Percentiles rank a stretch among this genome's conserved stretches.
Evolutionary conservation across 2,329 filamentous ascomycete genomes (phyloP).

Genomic region (Coniochaeta sp.): DNA sequence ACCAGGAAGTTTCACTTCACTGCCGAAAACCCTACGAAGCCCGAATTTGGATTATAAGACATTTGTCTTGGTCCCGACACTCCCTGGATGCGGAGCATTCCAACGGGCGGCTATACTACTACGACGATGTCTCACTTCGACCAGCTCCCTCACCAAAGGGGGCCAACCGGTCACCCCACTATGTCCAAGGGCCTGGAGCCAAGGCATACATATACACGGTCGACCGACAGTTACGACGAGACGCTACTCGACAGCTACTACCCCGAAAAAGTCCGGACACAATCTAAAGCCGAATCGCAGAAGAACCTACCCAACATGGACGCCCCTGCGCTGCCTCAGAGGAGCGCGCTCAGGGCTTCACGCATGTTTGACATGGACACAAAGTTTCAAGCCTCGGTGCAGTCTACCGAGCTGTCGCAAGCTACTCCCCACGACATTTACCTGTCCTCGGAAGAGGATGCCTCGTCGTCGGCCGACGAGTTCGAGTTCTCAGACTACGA

Average conservation of each 20-base stretch:
- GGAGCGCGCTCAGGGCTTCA: conserved; percentile 42
- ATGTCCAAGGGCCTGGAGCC: conserved; percentile 8
- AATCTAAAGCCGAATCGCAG: conserved; percentile 8
- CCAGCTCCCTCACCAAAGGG: conserved; percentile 9
- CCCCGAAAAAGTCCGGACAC: conserved; percentile 9
- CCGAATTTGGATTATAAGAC: not conserved
- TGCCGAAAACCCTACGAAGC: not conserved
- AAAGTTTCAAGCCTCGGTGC: conserved; percentile 21
- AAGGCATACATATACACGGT: conserved; percentile 8
- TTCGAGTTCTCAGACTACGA: conserved; percentile 25
- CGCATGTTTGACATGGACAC: conserved; percentile 27
- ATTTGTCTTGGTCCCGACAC: not conserved
- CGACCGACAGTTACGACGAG: conserved; percentile 11
- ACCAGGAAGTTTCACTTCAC: not conserved
- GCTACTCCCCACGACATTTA: conserved; percentile 50
- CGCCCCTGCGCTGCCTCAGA: conserved; percentile 41
- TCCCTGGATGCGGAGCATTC: conserved; percentile 2
- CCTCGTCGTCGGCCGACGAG: conserved; percentile 54
- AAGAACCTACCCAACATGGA: conserved; percentile 11
- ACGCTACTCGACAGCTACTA: conserved; percentile 11
- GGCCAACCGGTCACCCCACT: conserved; percentile 8
- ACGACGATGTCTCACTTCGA: conserved; percentile 13
- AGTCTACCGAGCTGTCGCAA: conserved; percentile 22
- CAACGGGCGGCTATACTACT: conserved; percentile 3
- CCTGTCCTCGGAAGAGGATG: conserved; percentile 60